Evolutionary conservation across 306 rosid genomes (phyloP).

Genomic region (Lagenaria siceraria): DNA sequence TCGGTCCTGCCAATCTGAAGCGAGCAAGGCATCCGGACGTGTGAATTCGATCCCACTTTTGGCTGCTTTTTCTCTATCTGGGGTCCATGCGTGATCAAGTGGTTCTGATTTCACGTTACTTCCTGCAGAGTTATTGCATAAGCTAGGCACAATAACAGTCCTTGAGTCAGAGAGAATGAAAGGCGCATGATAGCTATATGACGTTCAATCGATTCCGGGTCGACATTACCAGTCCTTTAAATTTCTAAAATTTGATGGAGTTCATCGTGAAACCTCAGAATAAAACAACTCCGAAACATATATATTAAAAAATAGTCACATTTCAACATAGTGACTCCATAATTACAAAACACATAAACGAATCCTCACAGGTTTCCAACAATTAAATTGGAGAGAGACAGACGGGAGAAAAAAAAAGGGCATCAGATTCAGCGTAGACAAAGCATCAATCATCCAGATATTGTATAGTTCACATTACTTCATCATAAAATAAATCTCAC

Average conservation of each 20-base stretch:
- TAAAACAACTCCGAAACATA: not conserved
- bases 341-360: not conserved
- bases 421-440: not conserved
- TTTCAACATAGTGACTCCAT: not conserved
- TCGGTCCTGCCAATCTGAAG: conserved; percentile 51
- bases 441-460: not conserved
- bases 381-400: not conserved
- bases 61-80: conserved; percentile 32
- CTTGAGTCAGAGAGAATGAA: not conserved
- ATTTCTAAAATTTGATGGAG: not conserved
- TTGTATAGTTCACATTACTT: not conserved
- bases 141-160: conserved; percentile 6
- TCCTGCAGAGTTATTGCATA: conserved; percentile 28
- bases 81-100: conserved; percentile 31
- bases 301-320: not conserved
- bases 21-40: conserved; percentile 55
- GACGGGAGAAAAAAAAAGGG: not conserved
- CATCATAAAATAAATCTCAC: not conserved
- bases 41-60: conserved; percentile 10
- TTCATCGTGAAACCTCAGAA: not conserved
- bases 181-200: not conserved
- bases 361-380: not conserved
- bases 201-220: not conserved
- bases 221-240: not conserved
- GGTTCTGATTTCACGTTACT: conserved; percentile 42